Base-by-base conservation (phyloP, 2,329 filamentous ascomycete species). In the Tolypocladium ophioglossoides region DNA sequence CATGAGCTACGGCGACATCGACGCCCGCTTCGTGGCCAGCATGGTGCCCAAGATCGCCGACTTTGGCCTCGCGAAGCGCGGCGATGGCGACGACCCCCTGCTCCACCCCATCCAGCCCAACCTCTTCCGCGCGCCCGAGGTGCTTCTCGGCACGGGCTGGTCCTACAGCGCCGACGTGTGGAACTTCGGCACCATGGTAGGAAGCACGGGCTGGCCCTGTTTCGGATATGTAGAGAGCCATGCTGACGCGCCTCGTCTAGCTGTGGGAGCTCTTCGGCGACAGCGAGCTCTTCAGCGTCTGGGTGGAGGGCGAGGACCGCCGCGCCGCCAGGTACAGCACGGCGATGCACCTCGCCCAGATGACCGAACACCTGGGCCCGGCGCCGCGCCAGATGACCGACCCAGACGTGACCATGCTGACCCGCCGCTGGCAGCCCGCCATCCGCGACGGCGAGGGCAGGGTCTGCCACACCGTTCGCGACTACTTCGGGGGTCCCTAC, bases 101-200 rank as follows among this genome's bases (percentile, higher is more conserved):
- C 54, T 59, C 24, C 55, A 57, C 27, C 58, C 58, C 1, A 60
- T 59, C 44, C 59, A 61, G 16, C 58, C 59, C 24, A 52, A 57
- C 30, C 46, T 52, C 22, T 60, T 48, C 44, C 58, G 56, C 37
- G 58, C 59, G 4, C 59, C 58, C 16, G 58, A 60, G 41, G 58
- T 59, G 14, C 48, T 58, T 9, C 51, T 59, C 3, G 56, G 56
- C 2, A 57, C 54, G 11, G 55, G 53, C 4, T 59, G 58, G 58
- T 56, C 57, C 12, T 60, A 54, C 18, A 56, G 55, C 34, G 58
- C 54, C 5, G 58, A 60, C 51, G 58, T 60, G 10, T 60, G 58
- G 58, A 60, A 60, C 38, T 27, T 46, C 3, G 41, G 20, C 20
- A 16, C 16, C 41, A 46, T 46, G 41, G 41, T 46, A 18, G 8